Base-by-base conservation (phyloP, 2,329 filamentous ascomycete genomes). In the Talaromyces amestolkiae region DNA sequence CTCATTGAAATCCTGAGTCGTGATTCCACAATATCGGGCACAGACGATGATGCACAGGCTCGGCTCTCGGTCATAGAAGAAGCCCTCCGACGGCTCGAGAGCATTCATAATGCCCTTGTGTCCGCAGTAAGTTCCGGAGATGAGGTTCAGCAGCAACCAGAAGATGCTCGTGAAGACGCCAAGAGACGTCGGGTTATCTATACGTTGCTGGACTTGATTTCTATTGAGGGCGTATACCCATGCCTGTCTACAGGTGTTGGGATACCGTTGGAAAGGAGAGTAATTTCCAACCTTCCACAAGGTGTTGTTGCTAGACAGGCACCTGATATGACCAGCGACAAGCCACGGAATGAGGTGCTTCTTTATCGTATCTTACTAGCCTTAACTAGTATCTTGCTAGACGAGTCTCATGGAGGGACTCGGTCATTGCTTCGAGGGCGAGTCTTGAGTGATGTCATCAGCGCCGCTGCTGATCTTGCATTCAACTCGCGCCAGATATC, bases 221-320 rank as follows among this genome's bases (percentile, higher is more conserved):
- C 79, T 2, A 66, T 81, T 7, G 79, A 81, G 66, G 79, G 79
- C 5, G 77, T 81, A 27, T 81, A 81, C 67, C 79, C 79, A 6
- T 80, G 73, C 6, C 71, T 81, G 17, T 80, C 79, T 15, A 67
- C 70, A 22, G 79, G 79, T 22, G 78, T 80, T 49, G 79, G 79
- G 1, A 78, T 81, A 54, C 79, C 79, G 11, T 69, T 81, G 13
- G 78, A 81, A 67, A 74, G 79, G 64, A 74, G 79, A 58, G 74
- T 81, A 8, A 78, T 80, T 47, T 80, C 79, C 27, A 77, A 78
- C 15, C 66, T 81, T 24, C 79, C 79, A 7, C 71, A 75, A 7
- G 79, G 79, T 0, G 76, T 81, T 19, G 76, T 80, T 68, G 77
- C 79, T 37, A 78, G 75, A 64, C 75, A 77, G 35, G 62, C 70